These are phyloP conservation scores for Paramecium tetraurelia DNA, from an alignment of 73 alveolate species.

Conservation along the genomic window DNA sequence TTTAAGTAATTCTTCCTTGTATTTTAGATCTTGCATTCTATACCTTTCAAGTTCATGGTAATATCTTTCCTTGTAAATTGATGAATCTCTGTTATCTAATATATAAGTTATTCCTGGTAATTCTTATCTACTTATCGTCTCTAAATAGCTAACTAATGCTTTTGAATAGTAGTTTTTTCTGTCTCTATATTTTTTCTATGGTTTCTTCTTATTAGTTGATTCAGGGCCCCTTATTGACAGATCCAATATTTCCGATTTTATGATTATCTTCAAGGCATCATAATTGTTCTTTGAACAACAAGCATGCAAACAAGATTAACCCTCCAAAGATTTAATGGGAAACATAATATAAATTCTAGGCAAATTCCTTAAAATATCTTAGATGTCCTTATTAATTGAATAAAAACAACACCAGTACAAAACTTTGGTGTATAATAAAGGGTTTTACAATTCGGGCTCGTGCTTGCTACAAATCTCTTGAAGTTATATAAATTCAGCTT, in stretches of 20 bases:
- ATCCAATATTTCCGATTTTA: background rate
- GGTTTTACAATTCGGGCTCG: background rate
- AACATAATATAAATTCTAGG: background rate
- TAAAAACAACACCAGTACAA: conserved; percentile 3
- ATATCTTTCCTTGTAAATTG: background rate
- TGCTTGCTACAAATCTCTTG: background rate
- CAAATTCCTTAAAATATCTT: background rate
- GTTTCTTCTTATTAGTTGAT: background rate
- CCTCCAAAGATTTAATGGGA: background rate
- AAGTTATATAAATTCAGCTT: background rate
- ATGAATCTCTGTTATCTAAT: background rate
- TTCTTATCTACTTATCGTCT: background rate
- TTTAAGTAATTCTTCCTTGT: background rate
- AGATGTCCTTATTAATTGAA: background rate
- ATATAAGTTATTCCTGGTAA: background rate
- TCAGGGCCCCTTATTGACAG: background rate
- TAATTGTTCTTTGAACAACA: background rate
- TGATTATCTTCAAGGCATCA: background rate
- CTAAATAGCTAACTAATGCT: background rate
- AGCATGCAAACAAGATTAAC: background rate
- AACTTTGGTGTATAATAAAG: background rate
- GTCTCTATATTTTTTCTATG: background rate
- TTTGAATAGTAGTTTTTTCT: background rate
- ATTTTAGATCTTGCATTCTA: background rate
- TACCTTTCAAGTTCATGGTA: background rate